Evolutionary conservation across 1,284 basidiomycete genomes (phyloP), one percentile per base, ranked within the genome.

Genomic region (Cystobasidium pallidum): DNA sequence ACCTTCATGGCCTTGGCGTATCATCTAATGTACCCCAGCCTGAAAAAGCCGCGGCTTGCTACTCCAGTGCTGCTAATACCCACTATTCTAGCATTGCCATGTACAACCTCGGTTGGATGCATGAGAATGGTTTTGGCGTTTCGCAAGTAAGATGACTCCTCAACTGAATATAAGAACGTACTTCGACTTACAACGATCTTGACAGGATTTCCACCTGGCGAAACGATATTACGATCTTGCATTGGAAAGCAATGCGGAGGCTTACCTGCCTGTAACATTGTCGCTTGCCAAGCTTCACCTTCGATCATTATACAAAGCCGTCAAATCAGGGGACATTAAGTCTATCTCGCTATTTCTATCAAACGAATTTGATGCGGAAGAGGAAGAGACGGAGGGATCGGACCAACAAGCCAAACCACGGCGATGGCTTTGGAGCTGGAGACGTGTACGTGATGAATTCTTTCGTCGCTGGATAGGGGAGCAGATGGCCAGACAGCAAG

Each of bases 31-130:
- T 87, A 76, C 81, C 83, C 1, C 82, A 85, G 36, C 85, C 89
- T 79, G 91, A 92, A 79, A 92, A 92, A 77, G 96, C 96, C 0
- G 92, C 91, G 0, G 88, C 88, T 19, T 97, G 92, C 80, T 99
- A 99, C 80, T 92, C 92, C 79, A 89, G 91, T 32, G 92, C 82
- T 0, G 92, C 92, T 1, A 92, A 94, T 76, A 94, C 91, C 1
- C 91, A 93, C 75, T 79, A 89, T 73, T 95, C 92, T 76, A 92
- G 94, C 0, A 85, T 99, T 76, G 94, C 95, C 1, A 93, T 95
- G 88, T 99, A 94, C 94, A 97, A 97, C 79, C 82, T 99, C 30
- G 96, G 95, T 0, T 97, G 91, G 91, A 96, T 99, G 93, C 97
- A 98, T 80, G 95, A 99, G 83, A 91, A 93, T 78, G 96, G 96